phyloP scores from a whole-genome alignment of 1,139 yeast genomes.

The Suhomyces atakaporum region DNA sequence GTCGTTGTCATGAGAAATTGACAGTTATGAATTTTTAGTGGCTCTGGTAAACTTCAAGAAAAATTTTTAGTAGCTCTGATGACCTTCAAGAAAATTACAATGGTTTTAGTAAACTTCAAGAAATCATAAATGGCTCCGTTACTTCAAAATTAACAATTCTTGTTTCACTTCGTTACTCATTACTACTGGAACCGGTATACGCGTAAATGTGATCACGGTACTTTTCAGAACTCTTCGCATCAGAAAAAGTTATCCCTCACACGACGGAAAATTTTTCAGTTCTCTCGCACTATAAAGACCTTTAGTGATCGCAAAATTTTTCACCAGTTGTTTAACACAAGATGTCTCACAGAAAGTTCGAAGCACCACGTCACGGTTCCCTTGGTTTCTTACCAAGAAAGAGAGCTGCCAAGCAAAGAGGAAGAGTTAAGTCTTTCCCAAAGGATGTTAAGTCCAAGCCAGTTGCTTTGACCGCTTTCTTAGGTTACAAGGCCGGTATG shows the following conservation, averaged over 20 bases:
- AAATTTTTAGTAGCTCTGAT: too few species aligned
- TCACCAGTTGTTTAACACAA: slow-evolving; percentile 32
- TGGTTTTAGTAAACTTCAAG: too few species aligned
- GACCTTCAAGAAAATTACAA: too few species aligned
- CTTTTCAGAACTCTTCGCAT: background rate
- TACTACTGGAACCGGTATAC: too few species aligned
- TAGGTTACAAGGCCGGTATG: slow-evolving; percentile 99
- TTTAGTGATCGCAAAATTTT: slow-evolving; percentile 14
- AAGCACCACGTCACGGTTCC: slow-evolving; percentile 99
- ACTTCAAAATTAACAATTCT: too few species aligned
- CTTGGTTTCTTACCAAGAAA: slow-evolving; percentile 99
- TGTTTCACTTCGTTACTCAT: too few species aligned
- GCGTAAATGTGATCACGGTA: slow-evolving; percentile 1
- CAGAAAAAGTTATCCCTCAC: slow-evolving; percentile 12
- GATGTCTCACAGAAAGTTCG: slow-evolving; percentile 99
- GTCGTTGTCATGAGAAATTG: too few species aligned
- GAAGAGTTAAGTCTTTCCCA: slow-evolving; percentile 99
- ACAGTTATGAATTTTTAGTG: too few species aligned
- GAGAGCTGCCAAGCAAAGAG: slow-evolving; percentile 99
- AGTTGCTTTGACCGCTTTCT: slow-evolving; percentile 98
- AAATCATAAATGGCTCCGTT: too few species aligned
- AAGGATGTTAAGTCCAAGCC: slow-evolving; percentile 98
- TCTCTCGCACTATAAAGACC: slow-evolving; percentile 7
- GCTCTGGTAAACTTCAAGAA: too few species aligned
- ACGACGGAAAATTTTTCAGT: slow-evolving; percentile 16